Base-by-base conservation (phyloP, 1,139 yeast genomes). In the Spencermartinsiella ligniputridi region DNA sequence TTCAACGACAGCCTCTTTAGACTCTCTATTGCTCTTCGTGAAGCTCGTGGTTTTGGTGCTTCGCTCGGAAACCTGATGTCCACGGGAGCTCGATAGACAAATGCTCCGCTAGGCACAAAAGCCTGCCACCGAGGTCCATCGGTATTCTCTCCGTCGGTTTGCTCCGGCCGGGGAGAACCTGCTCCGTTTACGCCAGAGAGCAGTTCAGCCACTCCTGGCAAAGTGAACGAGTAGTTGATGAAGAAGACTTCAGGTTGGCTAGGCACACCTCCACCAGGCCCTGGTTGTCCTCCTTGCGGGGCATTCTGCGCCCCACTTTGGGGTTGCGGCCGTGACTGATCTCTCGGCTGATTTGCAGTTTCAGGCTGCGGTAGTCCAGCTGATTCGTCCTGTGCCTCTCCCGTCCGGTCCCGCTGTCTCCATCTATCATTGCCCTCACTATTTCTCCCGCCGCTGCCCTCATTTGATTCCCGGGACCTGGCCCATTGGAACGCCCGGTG, bases 1-100 rank as follows among this genome's bases (percentile, higher is more conserved):
- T 43, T 50, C 9, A 58, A 42, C 20, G 55, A 56, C 8, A 63
- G 48, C 15, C 44, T 40, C 40, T 55, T 52, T 27, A 66, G 50
- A 35, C 49, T 52, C 3, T 51, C 55, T 19, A 64, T 48, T 3
- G 67, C 67, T 8, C 61, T 47, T 25, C 54, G 52, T 4, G 67
- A 58, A 2, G 68, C 67, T 30, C 57, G 49, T 2, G 57, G 58
- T 47, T 62, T 61, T n/a, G 35, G 43, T 11, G 43, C 33, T 16
- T 38, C 50, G 3, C 39, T 30, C 9, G 44, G 40, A 11, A 37
- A 13, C 19, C 40, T 8, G 6, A 37, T 27, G 11, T 37, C 40
- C 8, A 24, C 21, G 5, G 40, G 40, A 8, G 18, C 27, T n/a
- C 33, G 32, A 27, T 17, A 37, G n/a, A 37, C 32, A 27, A 37